These are phyloP conservation scores for Podospora appendiculata DNA, from an alignment of 495 filamentous ascomycete species.

Conservation along the genomic window DNA sequence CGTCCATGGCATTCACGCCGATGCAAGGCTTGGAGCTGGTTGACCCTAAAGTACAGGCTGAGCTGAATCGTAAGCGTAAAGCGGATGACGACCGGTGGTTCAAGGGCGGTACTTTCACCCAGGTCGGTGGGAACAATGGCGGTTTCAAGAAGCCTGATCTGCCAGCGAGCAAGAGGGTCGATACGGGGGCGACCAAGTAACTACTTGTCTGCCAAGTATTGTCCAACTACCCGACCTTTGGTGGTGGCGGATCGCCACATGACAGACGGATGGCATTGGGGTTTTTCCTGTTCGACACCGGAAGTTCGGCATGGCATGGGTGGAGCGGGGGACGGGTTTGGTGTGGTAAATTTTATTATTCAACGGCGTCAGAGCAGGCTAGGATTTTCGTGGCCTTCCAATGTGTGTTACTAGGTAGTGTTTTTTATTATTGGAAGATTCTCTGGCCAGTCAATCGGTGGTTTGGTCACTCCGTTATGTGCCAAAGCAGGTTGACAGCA, in stretches of 20 bases:
- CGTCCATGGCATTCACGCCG: conserved; percentile 85
- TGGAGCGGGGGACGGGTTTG: too few relatives aligned
- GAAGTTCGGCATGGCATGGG: too few relatives aligned
- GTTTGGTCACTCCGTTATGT: too few relatives aligned
- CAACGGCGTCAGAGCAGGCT: too few relatives aligned
- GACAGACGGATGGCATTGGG: not conserved
- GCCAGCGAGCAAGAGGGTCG: conserved; percentile 53
- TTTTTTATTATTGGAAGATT: too few relatives aligned
- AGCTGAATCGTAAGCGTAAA: conserved; percentile 77
- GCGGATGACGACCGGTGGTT: conserved; percentile 95
- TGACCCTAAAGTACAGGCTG: conserved; percentile 83
- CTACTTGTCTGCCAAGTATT: not conserved
- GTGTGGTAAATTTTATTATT: too few relatives aligned
- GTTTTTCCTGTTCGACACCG: too few relatives aligned
- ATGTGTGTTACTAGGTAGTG: too few relatives aligned
- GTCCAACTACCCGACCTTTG: not conserved
- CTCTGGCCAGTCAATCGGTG: too few relatives aligned
- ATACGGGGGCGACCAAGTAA: conserved; percentile 42
- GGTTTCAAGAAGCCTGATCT: conserved; percentile 53
- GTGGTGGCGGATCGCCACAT: not conserved
- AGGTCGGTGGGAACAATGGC: conserved; percentile 50
- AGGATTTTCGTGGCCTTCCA: too few relatives aligned
- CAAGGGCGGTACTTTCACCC: conserved; percentile 91
- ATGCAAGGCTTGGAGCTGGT: conserved; percentile 93
- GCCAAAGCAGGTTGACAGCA: too few relatives aligned